Conservation (phyloP, 495 filamentous ascomycete genomes). For the Gamarada debralockiae region DNA sequence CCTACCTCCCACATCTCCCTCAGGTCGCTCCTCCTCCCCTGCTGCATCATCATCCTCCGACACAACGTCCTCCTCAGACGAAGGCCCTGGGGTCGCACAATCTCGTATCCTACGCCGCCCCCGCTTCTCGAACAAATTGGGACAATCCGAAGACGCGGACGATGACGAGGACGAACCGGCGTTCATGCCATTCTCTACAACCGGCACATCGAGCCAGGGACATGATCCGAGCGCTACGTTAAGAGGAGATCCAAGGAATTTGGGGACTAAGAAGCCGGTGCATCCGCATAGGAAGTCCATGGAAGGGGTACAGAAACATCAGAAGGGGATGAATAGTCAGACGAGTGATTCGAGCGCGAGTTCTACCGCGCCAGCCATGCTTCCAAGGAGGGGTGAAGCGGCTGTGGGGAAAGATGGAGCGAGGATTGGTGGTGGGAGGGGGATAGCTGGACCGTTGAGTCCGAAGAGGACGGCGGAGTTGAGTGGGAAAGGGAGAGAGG, state of each 20-base stretch:
- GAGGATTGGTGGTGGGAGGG: constrained; percentile 6
- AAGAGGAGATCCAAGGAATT: constrained; percentile 42
- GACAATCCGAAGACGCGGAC: constrained; percentile 44
- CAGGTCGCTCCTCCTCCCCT: constrained; percentile 18
- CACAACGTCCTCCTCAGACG: constrained; percentile 11
- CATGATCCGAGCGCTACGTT: constrained; percentile 63
- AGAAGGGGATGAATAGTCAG: constrained; percentile 24
- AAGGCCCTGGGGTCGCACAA: constrained; percentile 32
- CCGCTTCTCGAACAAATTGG: constrained; percentile 30
- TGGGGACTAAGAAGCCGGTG: constrained; percentile 25
- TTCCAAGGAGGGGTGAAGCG: constrained; percentile 4
- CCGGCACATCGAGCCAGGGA: constrained; percentile 39
- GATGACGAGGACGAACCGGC: constrained; percentile 55
- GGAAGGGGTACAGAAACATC: constrained; percentile 29
- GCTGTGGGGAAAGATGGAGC: constrained; percentile 12
- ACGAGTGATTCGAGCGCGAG: constrained; percentile 59
- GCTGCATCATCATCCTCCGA: constrained; percentile 29
- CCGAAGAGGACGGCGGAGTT: constrained; percentile 54
- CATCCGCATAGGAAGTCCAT: constrained; percentile 24
- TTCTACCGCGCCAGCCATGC: constrained; percentile 45
- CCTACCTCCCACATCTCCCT: constrained; percentile 20
- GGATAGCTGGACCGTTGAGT: constrained; percentile 11
- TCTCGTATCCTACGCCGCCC: constrained; percentile 54
- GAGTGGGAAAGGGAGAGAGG: constrained; percentile 55
- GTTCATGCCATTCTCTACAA: constrained; percentile 69